Base-by-base conservation (phyloP, 495 filamentous ascomycete species). In the Talaromyces proteolyticus region DNA sequence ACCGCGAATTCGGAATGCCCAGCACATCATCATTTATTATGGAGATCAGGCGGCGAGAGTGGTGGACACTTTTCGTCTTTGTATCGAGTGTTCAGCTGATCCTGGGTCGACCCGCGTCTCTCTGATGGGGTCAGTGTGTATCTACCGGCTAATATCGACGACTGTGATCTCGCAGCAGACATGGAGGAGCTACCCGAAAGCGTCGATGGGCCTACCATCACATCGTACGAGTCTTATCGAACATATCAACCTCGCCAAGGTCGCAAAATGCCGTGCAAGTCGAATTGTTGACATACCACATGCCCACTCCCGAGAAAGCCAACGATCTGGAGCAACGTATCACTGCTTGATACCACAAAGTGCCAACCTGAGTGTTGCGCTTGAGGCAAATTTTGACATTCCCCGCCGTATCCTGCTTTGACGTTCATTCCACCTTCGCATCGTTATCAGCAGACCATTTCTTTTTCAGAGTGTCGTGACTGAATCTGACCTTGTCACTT, bases 11-110 rank as follows among this genome's bases (percentile, higher is more conserved):
- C 19, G 53, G 53, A 22, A 59, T 56, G 53, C 57, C 57, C 7
- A 59, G 57, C 24, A 59, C 57, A 5, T 59, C 57, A 6, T 53
- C 57, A 0, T 59, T 59, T 21, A 59, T 53, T 3, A 60, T 60
- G 57, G 69, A 72, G 42, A 64, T 58, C 39, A 62, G 67, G 12
- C 70, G 68, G 44, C 56, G 66, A 18, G 61, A 68, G 12, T 72
- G 69, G 68, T 72, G 57, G 57, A 60, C 57, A 16, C 52, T 60
- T n/a, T 60, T 57, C 34, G 46, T 57, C n/a, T 60, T 57, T 40
- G 57, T 57, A 14, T 60, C 57, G 6, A 43, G 57, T 3, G 49
- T 51, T 2, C 54, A 57, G 40, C 24, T 60, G 12, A 60, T 49
- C 1, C 47, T 60, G 16, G 57, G 57, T 1, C 45, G 57, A 6